A percentile compares a stretch with the other conserved stretches of the same genome.
phyloP scores from a whole-genome alignment of 1,284 basidiomycete genomes.

The Malassezia japonica region DNA sequence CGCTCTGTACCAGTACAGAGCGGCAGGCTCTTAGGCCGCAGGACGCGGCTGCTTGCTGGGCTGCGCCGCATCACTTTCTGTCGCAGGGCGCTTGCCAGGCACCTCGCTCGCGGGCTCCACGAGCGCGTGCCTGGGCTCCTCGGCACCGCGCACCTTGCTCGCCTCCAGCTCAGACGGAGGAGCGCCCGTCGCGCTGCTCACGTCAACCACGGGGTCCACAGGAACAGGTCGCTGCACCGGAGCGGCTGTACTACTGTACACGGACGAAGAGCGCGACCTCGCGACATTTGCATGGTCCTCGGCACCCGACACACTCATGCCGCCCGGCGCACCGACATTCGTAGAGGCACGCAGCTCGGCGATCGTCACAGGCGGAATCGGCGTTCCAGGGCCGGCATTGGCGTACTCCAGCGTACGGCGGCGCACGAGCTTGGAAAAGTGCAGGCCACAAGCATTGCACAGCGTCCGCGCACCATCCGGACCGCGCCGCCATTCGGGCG shows the following conservation, averaged over 20 bases:
- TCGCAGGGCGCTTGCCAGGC: too few relatives aligned
- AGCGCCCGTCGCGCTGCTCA: neutral
- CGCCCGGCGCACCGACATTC: slow-evolving; percentile 12
- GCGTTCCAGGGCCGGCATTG: slow-evolving; percentile 18
- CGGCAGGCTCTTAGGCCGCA: too few relatives aligned
- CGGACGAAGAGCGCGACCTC: neutral
- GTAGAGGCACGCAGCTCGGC: slow-evolving; percentile 35
- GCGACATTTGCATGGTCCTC: neutral
- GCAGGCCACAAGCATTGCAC: slow-evolving; percentile 45
- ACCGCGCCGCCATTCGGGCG: slow-evolving; percentile 45
- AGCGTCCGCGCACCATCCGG: slow-evolving; percentile 44
- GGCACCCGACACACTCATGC: neutral
- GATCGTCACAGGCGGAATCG: slow-evolving; percentile 25
- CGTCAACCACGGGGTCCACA: neutral
- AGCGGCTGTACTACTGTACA: neutral
- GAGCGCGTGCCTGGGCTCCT: too few relatives aligned
- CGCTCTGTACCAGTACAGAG: too few relatives aligned
- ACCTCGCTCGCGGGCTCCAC: too few relatives aligned
- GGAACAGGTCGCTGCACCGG: neutral
- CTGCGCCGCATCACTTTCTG: too few relatives aligned
- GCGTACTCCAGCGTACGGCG: slow-evolving; percentile 27
- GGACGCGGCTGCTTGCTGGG: too few relatives aligned
- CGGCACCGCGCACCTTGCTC: too few relatives aligned
- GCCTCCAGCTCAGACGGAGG: neutral
- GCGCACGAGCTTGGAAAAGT: slow-evolving; percentile 34